phyloP scores from a whole-genome alignment of 352 stramenopile species.

The Pythium dissotocum region DNA sequence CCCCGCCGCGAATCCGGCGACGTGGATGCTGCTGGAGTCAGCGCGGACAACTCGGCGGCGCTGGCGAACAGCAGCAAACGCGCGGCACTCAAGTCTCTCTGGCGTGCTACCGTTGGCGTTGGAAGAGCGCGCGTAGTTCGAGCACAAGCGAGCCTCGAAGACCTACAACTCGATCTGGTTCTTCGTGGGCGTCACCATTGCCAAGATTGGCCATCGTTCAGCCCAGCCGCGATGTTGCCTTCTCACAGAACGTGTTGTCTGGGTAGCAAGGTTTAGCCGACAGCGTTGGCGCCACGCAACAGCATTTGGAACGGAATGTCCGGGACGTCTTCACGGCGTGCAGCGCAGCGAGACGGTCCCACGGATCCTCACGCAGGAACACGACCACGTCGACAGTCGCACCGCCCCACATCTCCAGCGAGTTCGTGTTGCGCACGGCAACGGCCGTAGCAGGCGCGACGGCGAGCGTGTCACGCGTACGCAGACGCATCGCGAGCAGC shows the following conservation, averaged over 20 bases:
- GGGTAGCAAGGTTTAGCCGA: conserved; percentile 95
- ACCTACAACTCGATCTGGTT: no score
- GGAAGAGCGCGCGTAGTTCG: no score
- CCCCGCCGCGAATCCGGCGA: no score
- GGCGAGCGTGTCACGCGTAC: conserved; percentile 96
- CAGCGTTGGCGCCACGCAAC: conserved; percentile 94
- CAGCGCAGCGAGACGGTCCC: conserved; percentile 91
- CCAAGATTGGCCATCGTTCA: no score
- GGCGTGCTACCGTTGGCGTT: no score
- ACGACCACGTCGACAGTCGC: conserved; percentile 98
- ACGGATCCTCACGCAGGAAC: conserved; percentile 97
- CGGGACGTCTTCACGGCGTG: conserved; percentile 86
- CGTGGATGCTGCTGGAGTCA: no score
- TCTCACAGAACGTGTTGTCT: conserved; percentile 97
- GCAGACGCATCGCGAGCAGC: conserved; percentile 95
- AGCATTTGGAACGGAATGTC: conserved; percentile 99
- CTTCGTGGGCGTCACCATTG: no score
- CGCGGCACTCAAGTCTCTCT: no score
- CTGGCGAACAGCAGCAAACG: no score
- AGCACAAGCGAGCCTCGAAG: no score
- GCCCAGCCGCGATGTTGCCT: conserved; percentile 43
- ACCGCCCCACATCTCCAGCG: conserved; percentile 97
- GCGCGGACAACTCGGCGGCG: no score
- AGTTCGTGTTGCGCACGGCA: conserved; percentile 94
- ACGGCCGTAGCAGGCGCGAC: conserved; percentile 92